Percentiles rank a stretch among this genome's conserved stretches.
These are phyloP conservation scores for Zasmidium citrigriseum DNA, from an alignment of 2,329 filamentous ascomycete genomes.

Conservation along the genomic window DNA sequence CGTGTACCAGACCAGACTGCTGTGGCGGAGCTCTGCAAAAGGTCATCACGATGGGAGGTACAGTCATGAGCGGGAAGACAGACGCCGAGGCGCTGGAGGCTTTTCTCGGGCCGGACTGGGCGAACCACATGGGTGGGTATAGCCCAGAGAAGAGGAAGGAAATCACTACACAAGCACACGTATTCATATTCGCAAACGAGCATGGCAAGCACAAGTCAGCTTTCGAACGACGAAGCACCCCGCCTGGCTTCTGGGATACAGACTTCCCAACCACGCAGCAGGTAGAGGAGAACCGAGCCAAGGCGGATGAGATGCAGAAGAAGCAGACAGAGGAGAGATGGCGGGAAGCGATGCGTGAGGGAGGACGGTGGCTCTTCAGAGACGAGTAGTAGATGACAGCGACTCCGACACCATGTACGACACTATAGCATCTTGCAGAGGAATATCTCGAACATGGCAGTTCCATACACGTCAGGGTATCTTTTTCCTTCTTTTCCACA, in stretches of 20 bases:
- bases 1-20: constrained; percentile 74
- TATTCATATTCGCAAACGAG: constrained; percentile 69
- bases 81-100: constrained; percentile 30
- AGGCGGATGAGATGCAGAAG: constrained; percentile 64
- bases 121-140: constrained; percentile 24
- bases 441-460: background rate
- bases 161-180: constrained; percentile 74
- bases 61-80: constrained; percentile 21
- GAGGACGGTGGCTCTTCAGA: constrained; percentile 76
- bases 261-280: constrained; percentile 92
- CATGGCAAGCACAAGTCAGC: constrained; percentile 76
- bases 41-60: constrained; percentile 53
- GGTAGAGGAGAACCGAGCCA: constrained; percentile 62
- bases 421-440: background rate
- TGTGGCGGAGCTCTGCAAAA: constrained; percentile 71
- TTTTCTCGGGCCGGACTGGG: constrained; percentile 30
- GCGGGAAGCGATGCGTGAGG: constrained; percentile 75
- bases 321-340: constrained; percentile 71
- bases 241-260: constrained; percentile 86
- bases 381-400: constrained; percentile 60
- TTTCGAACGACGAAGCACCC: constrained; percentile 69
- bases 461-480: constrained; percentile 7
- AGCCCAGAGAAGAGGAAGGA: constrained; percentile 59
- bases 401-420: background rate
- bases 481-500: background rate